Conservation (phyloP, 2,329 filamentous ascomycete genomes). For the Ophiostoma triangulosporum region DNA sequence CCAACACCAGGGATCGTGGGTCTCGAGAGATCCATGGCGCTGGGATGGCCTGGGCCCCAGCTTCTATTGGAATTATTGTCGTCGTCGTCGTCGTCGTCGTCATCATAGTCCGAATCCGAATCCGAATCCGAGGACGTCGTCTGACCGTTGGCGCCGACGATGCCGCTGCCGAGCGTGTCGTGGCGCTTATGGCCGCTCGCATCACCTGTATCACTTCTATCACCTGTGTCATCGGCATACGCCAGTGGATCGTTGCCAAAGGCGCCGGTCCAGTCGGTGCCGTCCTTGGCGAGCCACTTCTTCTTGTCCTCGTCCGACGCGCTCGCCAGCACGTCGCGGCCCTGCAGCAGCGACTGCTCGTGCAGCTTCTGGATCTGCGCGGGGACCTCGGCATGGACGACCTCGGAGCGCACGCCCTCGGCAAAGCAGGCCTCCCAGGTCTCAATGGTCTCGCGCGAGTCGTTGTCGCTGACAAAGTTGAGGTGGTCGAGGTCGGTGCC, state of each 20-base stretch:
- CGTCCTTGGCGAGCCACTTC: constrained; percentile 67
- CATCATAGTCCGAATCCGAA: neutral
- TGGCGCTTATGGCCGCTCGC: constrained; percentile 5
- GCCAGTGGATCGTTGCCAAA: constrained; percentile 46
- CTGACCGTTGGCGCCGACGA: neutral
- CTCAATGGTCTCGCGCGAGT: constrained; percentile 84
- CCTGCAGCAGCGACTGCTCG: constrained; percentile 64
- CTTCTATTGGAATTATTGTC: neutral
- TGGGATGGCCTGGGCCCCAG: neutral
- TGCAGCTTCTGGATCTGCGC: constrained; percentile 62
- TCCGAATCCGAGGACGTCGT: neutral
- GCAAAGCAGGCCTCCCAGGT: constrained; percentile 85
- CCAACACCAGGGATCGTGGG: neutral
- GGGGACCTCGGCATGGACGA: constrained; percentile 62
- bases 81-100: neutral
- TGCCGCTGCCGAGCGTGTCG: neutral
- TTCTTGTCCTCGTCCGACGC: constrained; percentile 58
- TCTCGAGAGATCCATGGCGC: no score
- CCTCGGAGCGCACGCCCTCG: constrained; percentile 65
- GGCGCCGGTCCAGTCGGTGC: constrained; percentile 74
- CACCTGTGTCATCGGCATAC: constrained; percentile 13
- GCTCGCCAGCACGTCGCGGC: constrained; percentile 65
- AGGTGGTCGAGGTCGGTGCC: constrained; percentile 81
- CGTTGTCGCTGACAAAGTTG: constrained; percentile 71
- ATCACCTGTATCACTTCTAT: constrained; percentile 2